Base-by-base conservation (phyloP, 371 early-diverging fungal genomes). In the Mortierella sp. region DNA sequence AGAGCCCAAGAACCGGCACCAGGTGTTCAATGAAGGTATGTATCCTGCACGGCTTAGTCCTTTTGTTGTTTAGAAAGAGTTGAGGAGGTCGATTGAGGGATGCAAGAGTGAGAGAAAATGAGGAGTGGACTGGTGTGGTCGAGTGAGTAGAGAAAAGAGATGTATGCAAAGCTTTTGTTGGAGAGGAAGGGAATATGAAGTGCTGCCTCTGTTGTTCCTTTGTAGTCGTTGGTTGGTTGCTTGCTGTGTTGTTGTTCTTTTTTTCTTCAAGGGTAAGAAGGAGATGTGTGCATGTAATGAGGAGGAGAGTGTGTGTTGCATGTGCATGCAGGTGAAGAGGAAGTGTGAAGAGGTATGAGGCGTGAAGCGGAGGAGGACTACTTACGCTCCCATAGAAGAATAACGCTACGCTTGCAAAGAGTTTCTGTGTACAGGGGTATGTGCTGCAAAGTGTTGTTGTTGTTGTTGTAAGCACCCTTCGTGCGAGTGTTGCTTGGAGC, bases 341-440 rank as follows among this genome's bases (percentile, higher is more conserved):
- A 9, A 54, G 10, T 21, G 10, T n/a, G 26, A 44, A 9, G 44
- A 57, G 40, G 57, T 26, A 44, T 40, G 50, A 50, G 16, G 50
- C 11, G 50, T 50, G 13, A 48, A 48, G 48, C 13, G 13, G 57
- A 55, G 26, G 21, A 21, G 19, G 67, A 50, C 50, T 48, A 76
- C 76, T 76, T 76, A 76, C 76, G 70, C 76, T 69, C 76, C 76
- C 76, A 76, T 76, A 69, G 76, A 43, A 76, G 40, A 73, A 28
- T 26, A 43, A 55, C 5, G 31, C 6, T 28, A 61, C 37, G 43
- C 46, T 43, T n/a, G 48, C 26, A 70, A 55, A 53, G 57, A 1
- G 48, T 46, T 37, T 72, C 37, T 59, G 4, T 59, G 57, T 57
- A 21, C 13, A 59, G 14, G 16, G 28, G 59, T 40, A 16, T 4